Evolutionary conservation across 345 rosid genomes (phyloP), one percentile per base, ranked within the genome.

Genomic region (Eucalyptus tenuipes): DNA sequence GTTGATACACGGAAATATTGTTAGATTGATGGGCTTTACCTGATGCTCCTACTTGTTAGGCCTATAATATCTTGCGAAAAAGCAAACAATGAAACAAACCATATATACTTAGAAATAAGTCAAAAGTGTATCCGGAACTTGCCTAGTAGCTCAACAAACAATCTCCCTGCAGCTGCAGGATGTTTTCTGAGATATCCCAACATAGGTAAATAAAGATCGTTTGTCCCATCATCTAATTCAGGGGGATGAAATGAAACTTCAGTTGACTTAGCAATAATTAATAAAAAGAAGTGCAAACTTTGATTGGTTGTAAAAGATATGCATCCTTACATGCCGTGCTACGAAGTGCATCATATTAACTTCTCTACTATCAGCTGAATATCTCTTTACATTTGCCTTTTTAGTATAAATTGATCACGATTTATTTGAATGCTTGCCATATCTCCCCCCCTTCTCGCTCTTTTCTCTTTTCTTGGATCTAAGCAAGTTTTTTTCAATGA

Each of bases 381-480:
- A 10, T 75, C 24, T 40, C 47, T 24, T 44, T 75, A 18, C 82
- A 20, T 75, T 75, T 20, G 15, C 45, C 82, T 37, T 37, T 75
- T 75, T 20, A 40, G 47, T 40, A 37, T 12, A 25, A 20, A 20
- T 40, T 75, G 47, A 44, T 75, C 82, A 75, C 7, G 29, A 75
- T 75, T 75, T 75, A 40, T 75, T 75, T 75, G 45, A 75, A 20
- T 75, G 47, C 84, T 75, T 75, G 14, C 47, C 47, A 75, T 40
- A 37, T 40, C 7, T 11, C 2, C 3, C 8, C 12, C 9, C 10
- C 24, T 0, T 0, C 2, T 3, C 17, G 7, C 22, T 18, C 55
- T 52, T 17, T 52, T 52, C 57, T 52, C 25, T 52, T 40, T 75
- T 22, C 47, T 37, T 40, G 47, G 29, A 40, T 40, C 47, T 40